These are phyloP conservation scores for Talaromyces sp. DNA, from an alignment of 2,329 filamentous ascomycete species.

Conservation along the genomic window DNA sequence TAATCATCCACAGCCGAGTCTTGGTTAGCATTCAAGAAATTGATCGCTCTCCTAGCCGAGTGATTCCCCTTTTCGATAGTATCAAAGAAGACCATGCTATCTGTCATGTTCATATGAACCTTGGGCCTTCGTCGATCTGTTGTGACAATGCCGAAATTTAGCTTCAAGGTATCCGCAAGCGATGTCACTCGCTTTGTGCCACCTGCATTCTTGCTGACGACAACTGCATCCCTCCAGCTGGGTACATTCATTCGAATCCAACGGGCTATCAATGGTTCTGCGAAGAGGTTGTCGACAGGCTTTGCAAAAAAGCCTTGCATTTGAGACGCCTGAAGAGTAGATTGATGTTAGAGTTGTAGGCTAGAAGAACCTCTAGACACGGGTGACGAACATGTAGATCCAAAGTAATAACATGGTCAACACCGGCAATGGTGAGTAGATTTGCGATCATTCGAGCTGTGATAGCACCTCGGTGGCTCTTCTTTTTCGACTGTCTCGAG, in stretches of 20 bases:
- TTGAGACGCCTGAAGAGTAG: slow-evolving; percentile 64
- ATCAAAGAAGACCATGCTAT: slow-evolving; percentile 74
- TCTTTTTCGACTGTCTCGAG: slow-evolving; percentile 98
- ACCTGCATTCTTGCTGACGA: slow-evolving; percentile 96
- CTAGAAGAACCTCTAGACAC: slow-evolving; percentile 6
- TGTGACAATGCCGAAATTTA: slow-evolving; percentile 91
- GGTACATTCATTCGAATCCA: slow-evolving; percentile 91
- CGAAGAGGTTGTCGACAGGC: slow-evolving; percentile 94
- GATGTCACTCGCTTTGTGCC: slow-evolving; percentile 97
- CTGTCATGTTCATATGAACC: slow-evolving; percentile 61
- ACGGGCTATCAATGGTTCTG: slow-evolving; percentile 88
- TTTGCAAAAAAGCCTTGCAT: slow-evolving; percentile 99
- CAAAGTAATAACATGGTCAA: slow-evolving; percentile 96
- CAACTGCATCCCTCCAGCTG: slow-evolving; percentile 83
- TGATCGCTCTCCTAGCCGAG: slow-evolving; percentile 19
- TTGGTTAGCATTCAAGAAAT: not conserved
- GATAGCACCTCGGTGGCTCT: slow-evolving; percentile 92
- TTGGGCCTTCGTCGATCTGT: slow-evolving; percentile 53
- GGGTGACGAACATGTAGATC: slow-evolving; percentile 71
- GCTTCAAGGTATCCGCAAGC: slow-evolving; percentile 88
- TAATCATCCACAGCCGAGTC: slow-evolving; percentile 16
- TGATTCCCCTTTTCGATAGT: slow-evolving; percentile 48
- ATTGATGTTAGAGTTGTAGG: slow-evolving; percentile 18
- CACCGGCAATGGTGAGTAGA: slow-evolving; percentile 84
- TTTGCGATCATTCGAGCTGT: slow-evolving; percentile 97